These are phyloP conservation scores for Aspergillus tubingensis DNA, from an alignment of 2,329 filamentous ascomycete species.

Conservation along the genomic window DNA sequence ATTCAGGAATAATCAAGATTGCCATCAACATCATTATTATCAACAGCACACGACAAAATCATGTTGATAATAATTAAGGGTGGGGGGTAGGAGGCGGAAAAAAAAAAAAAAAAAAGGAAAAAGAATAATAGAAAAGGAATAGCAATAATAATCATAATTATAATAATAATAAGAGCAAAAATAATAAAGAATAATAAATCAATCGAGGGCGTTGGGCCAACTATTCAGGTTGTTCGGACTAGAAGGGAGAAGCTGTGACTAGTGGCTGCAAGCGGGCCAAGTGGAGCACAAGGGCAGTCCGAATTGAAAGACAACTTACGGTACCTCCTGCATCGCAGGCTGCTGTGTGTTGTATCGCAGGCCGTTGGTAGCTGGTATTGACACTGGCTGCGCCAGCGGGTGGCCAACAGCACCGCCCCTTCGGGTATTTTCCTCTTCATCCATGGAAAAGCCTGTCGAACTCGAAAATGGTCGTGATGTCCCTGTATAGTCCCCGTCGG, in stretches of 20 bases:
- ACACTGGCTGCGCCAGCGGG: conserved; percentile 46
- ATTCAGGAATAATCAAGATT: too few relatives aligned
- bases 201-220: conserved; percentile 10
- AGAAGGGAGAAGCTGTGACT: conserved; percentile 32
- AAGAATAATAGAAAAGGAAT: not conserved
- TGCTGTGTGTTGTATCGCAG: conserved; percentile 56
- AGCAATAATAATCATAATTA: conserved; percentile 1
- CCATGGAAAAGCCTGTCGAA: conserved; percentile 37
- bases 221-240: conserved; percentile 34
- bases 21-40: too few relatives aligned
- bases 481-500: conserved; percentile 44
- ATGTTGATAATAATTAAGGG: too few relatives aligned
- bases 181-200: not conserved
- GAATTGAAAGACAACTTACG: conserved; percentile 55
- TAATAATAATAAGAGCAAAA: not conserved
- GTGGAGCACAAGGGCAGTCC: conserved; percentile 36
- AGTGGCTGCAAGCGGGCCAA: conserved; percentile 33
- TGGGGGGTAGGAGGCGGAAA: not conserved
- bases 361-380: conserved; percentile 51
- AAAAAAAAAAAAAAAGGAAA: not conserved
- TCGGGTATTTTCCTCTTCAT: conserved; percentile 52
- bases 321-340: conserved; percentile 54
- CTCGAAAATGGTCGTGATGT: conserved; percentile 38
- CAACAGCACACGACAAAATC: too few relatives aligned
- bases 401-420: conserved; percentile 54